Evolutionary conservation across 148 eudicot genomes (phyloP).

Genomic region (Vaccinium macrocarpon): DNA sequence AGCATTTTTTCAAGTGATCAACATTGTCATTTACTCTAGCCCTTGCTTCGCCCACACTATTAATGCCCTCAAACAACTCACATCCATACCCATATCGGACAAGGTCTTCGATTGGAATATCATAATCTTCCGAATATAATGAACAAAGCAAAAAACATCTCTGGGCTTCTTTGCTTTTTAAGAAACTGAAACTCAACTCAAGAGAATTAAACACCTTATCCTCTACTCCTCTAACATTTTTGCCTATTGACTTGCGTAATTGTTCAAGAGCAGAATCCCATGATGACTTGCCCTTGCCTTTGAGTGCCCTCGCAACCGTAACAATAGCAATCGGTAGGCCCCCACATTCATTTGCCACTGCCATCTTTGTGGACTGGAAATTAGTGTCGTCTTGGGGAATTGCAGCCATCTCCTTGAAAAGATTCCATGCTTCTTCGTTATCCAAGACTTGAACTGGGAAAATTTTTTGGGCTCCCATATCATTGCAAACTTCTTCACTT

Average conservation of each 20-base stretch:
- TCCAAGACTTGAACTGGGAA: slow-evolving; percentile 19
- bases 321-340: slow-evolving; percentile 16
- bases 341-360: slow-evolving; percentile 3
- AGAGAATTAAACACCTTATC: not conserved
- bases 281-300: not conserved
- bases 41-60: not conserved
- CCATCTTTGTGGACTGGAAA: too few species aligned
- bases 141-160: slow-evolving; percentile 4
- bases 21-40: not conserved
- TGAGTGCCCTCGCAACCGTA: slow-evolving; percentile 1
- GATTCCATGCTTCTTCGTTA: not conserved
- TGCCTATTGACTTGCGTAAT: not conserved
- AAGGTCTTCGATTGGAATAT: not conserved
- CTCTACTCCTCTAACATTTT: not conserved
- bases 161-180: not conserved
- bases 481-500: slow-evolving; percentile 28
- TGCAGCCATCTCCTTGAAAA: not conserved
- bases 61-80: not conserved
- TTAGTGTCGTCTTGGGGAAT: not conserved
- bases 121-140: slow-evolving; percentile 12
- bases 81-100: slow-evolving; percentile 5
- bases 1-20: not conserved
- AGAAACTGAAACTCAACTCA: not conserved
- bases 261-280: slow-evolving; percentile 13
- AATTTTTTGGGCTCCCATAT: slow-evolving; percentile 24